phyloP scores from a whole-genome alignment of 805 yeast genomes.

The Debaryomyces maramus region DNA sequence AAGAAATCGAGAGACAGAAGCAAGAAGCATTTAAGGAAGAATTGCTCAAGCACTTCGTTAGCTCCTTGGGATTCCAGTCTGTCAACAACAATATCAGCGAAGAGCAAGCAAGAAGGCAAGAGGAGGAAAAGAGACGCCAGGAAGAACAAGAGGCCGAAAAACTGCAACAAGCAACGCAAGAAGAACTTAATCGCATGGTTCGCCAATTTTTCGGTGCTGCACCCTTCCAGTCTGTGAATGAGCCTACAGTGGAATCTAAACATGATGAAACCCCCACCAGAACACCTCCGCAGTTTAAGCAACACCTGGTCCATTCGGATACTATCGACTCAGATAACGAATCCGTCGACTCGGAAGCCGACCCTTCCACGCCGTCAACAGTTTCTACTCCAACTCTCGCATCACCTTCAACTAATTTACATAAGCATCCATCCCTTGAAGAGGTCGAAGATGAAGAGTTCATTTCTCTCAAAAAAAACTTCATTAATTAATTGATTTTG shows the following conservation, averaged over 20 bases:
- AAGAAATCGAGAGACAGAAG: not conserved
- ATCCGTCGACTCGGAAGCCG: conserved; percentile 17
- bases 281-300: conserved; percentile 1
- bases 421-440: conserved; percentile 29
- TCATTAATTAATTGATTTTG: not conserved
- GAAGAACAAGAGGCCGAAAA: conserved; percentile 1
- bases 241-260: conserved; percentile 3
- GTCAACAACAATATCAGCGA: not conserved
- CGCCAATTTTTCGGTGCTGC: not conserved
- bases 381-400: conserved; percentile 5
- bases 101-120: conserved; percentile 3
- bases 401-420: conserved; percentile 15
- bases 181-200: not conserved
- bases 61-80: not conserved
- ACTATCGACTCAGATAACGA: conserved; percentile 15
- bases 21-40: not conserved
- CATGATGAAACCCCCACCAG: conserved; percentile 10
- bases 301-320: not conserved
- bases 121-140: conserved; percentile 3
- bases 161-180: conserved; percentile 7
- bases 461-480: conserved; percentile 39
- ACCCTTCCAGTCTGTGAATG: not conserved
- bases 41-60: not conserved
- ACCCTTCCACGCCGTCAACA: conserved; percentile 5
- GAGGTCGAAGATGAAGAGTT: conserved; percentile 39